phyloP scores from a whole-genome alignment of 768 basidiomycete species.

The Macrolepiota fuliginosa region DNA sequence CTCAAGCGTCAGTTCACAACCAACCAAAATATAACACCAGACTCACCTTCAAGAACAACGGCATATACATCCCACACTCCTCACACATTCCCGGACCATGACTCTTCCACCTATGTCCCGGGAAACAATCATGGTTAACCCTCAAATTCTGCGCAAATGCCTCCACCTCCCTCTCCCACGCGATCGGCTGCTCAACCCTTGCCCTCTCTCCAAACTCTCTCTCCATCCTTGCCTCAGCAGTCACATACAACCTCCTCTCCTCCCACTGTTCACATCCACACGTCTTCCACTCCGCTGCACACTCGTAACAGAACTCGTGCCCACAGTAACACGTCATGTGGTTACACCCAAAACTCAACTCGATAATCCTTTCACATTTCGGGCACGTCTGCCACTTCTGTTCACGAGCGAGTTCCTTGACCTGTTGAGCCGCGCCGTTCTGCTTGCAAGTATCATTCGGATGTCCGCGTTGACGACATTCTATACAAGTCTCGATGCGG shows the following conservation, averaged over 20 bases:
- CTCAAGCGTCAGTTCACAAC: neutral
- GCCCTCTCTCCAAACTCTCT: slow-evolving; percentile 29
- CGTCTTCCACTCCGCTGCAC: slow-evolving; percentile 58
- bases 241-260: slow-evolving; percentile 38
- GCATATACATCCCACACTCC: slow-evolving; percentile 38
- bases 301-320: slow-evolving; percentile 64
- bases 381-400: slow-evolving; percentile 65
- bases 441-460: slow-evolving; percentile 12
- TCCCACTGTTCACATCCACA: slow-evolving; percentile 68
- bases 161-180: slow-evolving; percentile 28
- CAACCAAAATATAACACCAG: neutral
- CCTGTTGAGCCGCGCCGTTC: slow-evolving; percentile 37
- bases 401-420: slow-evolving; percentile 42
- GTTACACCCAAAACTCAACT: slow-evolving; percentile 55
- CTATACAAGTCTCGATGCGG: slow-evolving; percentile 11
- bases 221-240: slow-evolving; percentile 45
- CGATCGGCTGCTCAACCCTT: slow-evolving; percentile 23
- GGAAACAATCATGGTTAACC: slow-evolving; percentile 51
- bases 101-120: slow-evolving; percentile 40
- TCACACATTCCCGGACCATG: slow-evolving; percentile 46
- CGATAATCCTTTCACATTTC: slow-evolving; percentile 52
- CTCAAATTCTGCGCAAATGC: slow-evolving; percentile 37
- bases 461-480: slow-evolving; percentile 15
- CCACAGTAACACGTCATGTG: slow-evolving; percentile 65
- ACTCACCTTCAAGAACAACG: slow-evolving; percentile 49